phyloP scores from a whole-genome alignment of 176 grass and related monocot genomes.

The Triticum timopheevii region DNA sequence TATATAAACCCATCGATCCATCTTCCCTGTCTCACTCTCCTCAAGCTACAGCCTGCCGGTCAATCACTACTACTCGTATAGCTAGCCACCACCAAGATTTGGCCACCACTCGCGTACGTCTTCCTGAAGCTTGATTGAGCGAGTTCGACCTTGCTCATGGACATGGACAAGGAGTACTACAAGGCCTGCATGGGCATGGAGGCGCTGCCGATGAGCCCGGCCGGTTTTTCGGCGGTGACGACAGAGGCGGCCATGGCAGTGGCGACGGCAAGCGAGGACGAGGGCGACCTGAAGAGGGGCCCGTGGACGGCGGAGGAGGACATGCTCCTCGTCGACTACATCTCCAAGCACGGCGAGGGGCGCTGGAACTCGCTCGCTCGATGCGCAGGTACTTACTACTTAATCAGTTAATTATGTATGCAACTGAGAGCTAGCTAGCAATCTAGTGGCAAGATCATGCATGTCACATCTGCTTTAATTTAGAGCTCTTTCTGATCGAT shows the following conservation, averaged over 20 bases:
- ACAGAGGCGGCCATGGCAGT: background rate
- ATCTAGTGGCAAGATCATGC: background rate
- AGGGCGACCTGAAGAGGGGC: conserved; percentile 55
- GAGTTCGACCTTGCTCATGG: background rate
- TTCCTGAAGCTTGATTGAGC: background rate
- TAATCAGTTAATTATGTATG: background rate
- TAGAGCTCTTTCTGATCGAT: background rate
- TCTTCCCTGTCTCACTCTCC: background rate
- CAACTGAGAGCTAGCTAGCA: background rate
- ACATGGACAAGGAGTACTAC: background rate
- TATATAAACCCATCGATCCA: conserved; percentile 17
- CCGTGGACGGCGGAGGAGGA: conserved; percentile 89
- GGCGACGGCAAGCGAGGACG: conserved; percentile 24
- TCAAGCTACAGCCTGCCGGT: background rate
- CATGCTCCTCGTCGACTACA: conserved; percentile 67
- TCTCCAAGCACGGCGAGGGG: conserved; percentile 69
- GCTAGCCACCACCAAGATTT: background rate
- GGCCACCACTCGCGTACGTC: background rate
- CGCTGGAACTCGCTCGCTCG: conserved; percentile 91
- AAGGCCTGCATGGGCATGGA: conserved; percentile 3
- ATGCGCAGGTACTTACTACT: conserved; percentile 59
- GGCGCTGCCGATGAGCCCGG: background rate
- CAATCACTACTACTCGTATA: background rate
- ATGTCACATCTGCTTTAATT: conserved; percentile 1
- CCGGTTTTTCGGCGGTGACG: background rate